A percentile compares a stretch with the other conserved stretches of the same genome.
Conservation (phyloP, 2,329 filamentous ascomycete species). For the Iodosphaeria phyllophila region DNA sequence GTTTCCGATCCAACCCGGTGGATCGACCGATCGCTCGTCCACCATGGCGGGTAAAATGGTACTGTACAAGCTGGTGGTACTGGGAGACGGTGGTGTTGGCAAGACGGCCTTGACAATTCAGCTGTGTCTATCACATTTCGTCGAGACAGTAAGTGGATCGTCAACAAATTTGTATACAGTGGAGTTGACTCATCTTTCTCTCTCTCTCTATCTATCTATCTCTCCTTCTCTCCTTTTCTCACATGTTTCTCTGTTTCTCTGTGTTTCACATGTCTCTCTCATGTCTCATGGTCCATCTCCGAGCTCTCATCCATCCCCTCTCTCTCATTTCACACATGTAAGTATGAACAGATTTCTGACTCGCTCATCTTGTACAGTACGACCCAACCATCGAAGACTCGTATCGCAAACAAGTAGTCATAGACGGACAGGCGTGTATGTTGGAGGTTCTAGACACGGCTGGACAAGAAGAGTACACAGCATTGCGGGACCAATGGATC, state of each 20-base stretch:
- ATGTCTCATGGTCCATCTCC: no score
- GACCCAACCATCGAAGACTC: conserved; percentile 80
- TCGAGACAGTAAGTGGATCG: conserved; percentile 74
- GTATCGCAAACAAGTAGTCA: conserved; percentile 78
- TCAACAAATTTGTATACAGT: no score
- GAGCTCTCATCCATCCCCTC: not conserved
- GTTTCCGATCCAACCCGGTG: no score
- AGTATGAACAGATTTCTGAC: no score
- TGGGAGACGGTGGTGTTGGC: conserved; percentile 84
- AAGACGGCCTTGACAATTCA: conserved; percentile 93
- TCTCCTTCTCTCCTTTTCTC: no score
- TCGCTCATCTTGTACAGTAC: conserved; percentile 31
- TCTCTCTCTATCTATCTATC: no score
- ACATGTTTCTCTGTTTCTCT: no score
- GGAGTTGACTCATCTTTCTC: conserved; percentile 3
- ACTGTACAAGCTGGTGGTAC: conserved; percentile 86
- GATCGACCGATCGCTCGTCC: no score
- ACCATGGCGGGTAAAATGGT: conserved; percentile 87
- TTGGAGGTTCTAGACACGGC: conserved; percentile 93
- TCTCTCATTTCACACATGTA: not conserved
- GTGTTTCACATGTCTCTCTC: no score
- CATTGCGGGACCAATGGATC: conserved; percentile 94
- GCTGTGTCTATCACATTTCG: conserved; percentile 94
- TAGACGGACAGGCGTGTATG: conserved; percentile 92
- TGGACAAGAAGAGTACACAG: conserved; percentile 96